Evolutionary conservation across 2,329 filamentous ascomycete species (phyloP).

Genomic region (Pyrenophora teres): DNA sequence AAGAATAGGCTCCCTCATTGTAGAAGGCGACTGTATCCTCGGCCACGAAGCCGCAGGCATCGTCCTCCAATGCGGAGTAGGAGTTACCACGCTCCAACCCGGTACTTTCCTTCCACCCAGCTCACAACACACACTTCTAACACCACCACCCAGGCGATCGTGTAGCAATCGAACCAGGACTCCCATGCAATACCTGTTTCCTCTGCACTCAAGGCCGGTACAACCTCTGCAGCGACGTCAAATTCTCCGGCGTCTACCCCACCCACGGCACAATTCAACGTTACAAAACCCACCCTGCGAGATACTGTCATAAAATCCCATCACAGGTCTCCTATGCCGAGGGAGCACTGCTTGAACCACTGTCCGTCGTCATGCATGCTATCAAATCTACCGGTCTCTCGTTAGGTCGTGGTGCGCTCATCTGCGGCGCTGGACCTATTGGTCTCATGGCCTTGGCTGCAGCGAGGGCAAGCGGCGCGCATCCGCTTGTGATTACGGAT

Average conservation of each 20-base stretch:
- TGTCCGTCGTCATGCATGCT: constrained; percentile 67
- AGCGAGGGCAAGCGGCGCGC: constrained; percentile 65
- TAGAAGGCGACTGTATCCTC: constrained; percentile 67
- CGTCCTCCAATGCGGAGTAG: constrained; percentile 62
- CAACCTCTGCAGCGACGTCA: constrained; percentile 66
- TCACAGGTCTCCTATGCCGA: constrained; percentile 62
- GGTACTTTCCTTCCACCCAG: constrained; percentile 26
- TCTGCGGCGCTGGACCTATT: constrained; percentile 66
- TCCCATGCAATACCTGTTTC: constrained; percentile 66
- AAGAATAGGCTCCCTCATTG: constrained; percentile 64
- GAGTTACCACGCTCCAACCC: constrained; percentile 58
- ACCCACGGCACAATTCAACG: constrained; percentile 65
- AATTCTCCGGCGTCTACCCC: constrained; percentile 66
- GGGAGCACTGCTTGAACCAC: constrained; percentile 67
- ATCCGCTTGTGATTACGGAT: constrained; percentile 68
- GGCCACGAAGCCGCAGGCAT: constrained; percentile 68
- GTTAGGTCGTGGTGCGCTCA: constrained; percentile 60
- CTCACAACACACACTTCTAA: not conserved
- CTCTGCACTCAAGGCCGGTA: constrained; percentile 65
- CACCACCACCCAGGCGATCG: constrained; percentile 56
- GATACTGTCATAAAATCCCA: constrained; percentile 58
- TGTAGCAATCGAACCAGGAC: constrained; percentile 69
- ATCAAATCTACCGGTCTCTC: constrained; percentile 59
- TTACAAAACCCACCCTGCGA: constrained; percentile 66
- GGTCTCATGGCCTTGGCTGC: constrained; percentile 66